Evolutionary conservation across 345 rosid genomes (phyloP), one percentile per base, ranked within the genome.

Genomic region (Murraya koenigii): DNA sequence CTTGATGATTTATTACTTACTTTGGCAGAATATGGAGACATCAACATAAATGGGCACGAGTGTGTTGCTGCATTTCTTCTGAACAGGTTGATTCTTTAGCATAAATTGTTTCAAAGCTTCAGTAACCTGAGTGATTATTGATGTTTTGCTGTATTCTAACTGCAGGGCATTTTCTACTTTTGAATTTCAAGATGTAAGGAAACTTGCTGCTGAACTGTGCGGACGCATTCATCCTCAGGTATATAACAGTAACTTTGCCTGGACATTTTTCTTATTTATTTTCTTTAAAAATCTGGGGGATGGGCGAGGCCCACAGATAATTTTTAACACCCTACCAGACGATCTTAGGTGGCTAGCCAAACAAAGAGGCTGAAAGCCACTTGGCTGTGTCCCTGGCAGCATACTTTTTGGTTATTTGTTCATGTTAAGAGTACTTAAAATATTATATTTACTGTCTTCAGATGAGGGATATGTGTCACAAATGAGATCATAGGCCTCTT

Each of bases 221-320:
- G 98, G 98, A 25, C 98, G 97, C 75, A 84, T 92, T 78, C 94
- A 88, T 87, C 97, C 95, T 52, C 86, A 86, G 86, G 98, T 93
- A 77, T 60, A 14, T 69, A 60, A 56, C 63, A 14, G 15, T 55
- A 33, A 30, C 66, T 67, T 62, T 17, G n/a, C 62, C 26, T 75
- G 39, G 67, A 68, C 49, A 11, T 38, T 38, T 44, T 44, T 44
- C 0, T 44, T 44, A 13, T 44, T 44, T 44, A 3, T 44, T 44
- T 44, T 44, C 49, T 13, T 44, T 13, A 13, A 13, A 44, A 44
- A 17, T 6, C 3, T 15, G 17, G 56, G 56, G 56, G 22, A 17
- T 44, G 49, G 5, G 49, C 56, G 5, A 7, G 1, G 7, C 56
- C 56, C 56, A 52, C 0, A 17, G 20, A 17, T 52, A 52, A 52